phyloP scores from a whole-genome alignment of 257 asterid genomes.

The Cruciata laevipes region DNA sequence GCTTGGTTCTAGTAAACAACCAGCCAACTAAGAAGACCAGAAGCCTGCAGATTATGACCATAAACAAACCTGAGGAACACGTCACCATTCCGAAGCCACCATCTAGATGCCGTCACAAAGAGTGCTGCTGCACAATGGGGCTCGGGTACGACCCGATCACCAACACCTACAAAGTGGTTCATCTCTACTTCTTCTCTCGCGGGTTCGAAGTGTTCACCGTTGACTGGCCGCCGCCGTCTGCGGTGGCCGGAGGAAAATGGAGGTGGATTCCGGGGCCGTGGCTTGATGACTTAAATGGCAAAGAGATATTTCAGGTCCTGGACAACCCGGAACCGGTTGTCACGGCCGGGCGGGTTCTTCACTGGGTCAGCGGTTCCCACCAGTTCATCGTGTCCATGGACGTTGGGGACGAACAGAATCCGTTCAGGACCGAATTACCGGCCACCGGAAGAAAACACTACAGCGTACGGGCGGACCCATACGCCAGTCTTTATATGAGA shows the following conservation, averaged over 20 bases:
- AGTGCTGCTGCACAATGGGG: conserved; percentile 13
- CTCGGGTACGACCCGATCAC: conserved; percentile 17
- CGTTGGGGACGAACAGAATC: neutral
- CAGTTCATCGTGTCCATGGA: conserved; percentile 15
- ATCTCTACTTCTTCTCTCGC: conserved; percentile 4
- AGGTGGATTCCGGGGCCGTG: conserved; percentile 11
- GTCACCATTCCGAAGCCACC: conserved; percentile 10
- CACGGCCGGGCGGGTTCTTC: conserved; percentile 3
- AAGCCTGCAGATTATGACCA: conserved; percentile 12
- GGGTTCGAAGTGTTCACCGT: conserved; percentile 17
- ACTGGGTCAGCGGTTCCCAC: conserved; percentile 11
- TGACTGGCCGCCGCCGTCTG: neutral
- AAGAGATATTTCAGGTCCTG: neutral
- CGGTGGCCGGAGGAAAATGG: neutral
- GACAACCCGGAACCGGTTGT: conserved; percentile 3
- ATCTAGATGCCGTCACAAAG: conserved; percentile 8
- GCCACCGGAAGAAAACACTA: neutral
- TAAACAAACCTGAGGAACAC: neutral
- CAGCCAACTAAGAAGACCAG: neutral
- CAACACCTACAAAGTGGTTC: conserved; percentile 17
- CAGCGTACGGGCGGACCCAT: neutral
- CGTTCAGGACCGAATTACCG: conserved; percentile 6
- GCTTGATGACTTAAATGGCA: neutral
- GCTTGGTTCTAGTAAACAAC: conserved; percentile 16
- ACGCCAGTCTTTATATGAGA: neutral